Conservation (phyloP, 371 early-diverging fungal species). For the Syncephalis plumigaleata region DNA sequence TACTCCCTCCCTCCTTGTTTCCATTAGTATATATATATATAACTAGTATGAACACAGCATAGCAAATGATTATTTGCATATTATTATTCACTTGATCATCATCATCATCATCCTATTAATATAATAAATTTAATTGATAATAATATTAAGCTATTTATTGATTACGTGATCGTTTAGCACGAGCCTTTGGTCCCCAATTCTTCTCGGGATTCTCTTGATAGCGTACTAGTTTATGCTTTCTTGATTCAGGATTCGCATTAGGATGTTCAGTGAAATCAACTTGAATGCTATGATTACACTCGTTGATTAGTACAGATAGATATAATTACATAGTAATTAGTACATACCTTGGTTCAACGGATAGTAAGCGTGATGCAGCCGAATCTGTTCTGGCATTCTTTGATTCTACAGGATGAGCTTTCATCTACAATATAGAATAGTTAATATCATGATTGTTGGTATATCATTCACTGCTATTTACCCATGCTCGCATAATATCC, state of each 20-base stretch:
- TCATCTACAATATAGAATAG: conserved; percentile 12
- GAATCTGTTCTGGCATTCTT: conserved; percentile 45
- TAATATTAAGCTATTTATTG: too few relatives aligned
- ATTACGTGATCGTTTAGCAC: conserved; percentile 19
- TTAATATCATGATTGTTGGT: neutral
- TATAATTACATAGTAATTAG: too few relatives aligned
- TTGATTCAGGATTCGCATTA: conserved; percentile 52
- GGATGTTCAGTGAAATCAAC: conserved; percentile 53
- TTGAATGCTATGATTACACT: conserved; percentile 21
- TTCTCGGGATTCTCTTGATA: conserved; percentile 86
- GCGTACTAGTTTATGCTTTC: conserved; percentile 66
- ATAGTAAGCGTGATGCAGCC: conserved; percentile 47
- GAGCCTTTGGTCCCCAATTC: conserved; percentile 89
- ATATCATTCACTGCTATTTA: conserved; percentile 5
- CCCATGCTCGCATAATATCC: conserved; percentile 76
- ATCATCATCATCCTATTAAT: too few relatives aligned
- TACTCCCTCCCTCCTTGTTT: too few relatives aligned
- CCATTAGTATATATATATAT: too few relatives aligned
- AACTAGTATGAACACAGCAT: too few relatives aligned
- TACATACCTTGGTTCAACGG: conserved; percentile 27
- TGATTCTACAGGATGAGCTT: conserved; percentile 44
- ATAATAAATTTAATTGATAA: too few relatives aligned
- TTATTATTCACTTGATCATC: too few relatives aligned
- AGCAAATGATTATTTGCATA: too few relatives aligned
- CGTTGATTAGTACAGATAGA: neutral